phyloP scores from a whole-genome alignment of 768 basidiomycete genomes.

The Serendipita sp. region DNA sequence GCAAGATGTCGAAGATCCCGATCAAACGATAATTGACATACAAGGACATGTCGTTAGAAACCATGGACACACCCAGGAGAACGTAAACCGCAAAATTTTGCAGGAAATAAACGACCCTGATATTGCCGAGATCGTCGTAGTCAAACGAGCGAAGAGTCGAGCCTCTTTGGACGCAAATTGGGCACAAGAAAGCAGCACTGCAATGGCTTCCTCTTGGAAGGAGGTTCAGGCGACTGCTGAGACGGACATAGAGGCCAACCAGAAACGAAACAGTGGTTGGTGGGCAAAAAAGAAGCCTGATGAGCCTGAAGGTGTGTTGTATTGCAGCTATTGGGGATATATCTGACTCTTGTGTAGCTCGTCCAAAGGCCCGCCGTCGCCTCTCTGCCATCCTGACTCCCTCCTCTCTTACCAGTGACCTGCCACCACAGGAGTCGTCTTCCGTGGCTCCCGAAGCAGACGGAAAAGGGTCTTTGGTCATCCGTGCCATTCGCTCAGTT shows the following conservation, averaged over 20 bases:
- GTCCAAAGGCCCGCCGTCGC: neutral
- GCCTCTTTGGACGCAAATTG: neutral
- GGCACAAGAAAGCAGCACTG: neutral
- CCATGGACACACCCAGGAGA: neutral
- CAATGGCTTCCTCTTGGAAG: neutral
- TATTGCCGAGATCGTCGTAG: neutral
- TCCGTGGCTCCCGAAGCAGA: neutral
- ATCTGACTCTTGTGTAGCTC: too few species aligned
- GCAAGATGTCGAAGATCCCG: neutral
- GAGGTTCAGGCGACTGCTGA: neutral
- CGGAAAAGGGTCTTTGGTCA: neutral
- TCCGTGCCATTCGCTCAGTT: constrained; percentile 4
- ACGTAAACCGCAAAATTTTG: neutral
- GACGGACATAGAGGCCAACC: neutral
- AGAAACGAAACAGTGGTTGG: constrained; percentile 4
- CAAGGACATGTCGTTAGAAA: neutral
- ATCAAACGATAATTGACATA: neutral
- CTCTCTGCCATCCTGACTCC: neutral
- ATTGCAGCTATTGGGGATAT: too few species aligned
- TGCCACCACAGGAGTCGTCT: neutral
- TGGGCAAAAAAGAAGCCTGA: neutral
- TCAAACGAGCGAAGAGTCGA: neutral
- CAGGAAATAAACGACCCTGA: neutral
- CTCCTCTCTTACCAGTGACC: neutral
- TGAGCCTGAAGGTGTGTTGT: neutral